Evolutionary conservation across 352 stramenopile species (phyloP).

Genomic region (Phytophthora europaea): DNA sequence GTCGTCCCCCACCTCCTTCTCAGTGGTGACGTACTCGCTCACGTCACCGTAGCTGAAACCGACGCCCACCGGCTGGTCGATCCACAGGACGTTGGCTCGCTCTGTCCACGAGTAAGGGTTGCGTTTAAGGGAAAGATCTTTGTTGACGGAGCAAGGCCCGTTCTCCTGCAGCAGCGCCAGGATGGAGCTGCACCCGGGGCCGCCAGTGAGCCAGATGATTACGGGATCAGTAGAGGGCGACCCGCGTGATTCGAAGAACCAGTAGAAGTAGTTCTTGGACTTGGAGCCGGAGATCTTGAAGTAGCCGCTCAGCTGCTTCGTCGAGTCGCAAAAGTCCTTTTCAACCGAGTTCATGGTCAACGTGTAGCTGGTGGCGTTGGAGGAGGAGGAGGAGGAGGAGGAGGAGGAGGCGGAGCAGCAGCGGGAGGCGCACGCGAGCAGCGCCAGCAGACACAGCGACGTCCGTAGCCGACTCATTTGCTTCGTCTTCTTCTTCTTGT

Average conservation of each 20-base stretch:
- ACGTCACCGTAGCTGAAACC: conserved; percentile 95
- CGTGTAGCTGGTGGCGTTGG: conserved; percentile 48
- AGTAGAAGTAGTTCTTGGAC: conserved; percentile 97
- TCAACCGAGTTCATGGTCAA: conserved; percentile 69
- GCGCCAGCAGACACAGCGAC: neutral
- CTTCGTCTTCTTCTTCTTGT: neutral
- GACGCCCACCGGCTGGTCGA: conserved; percentile 96
- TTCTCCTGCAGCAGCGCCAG: conserved; percentile 97
- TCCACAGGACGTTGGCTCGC: conserved; percentile 96
- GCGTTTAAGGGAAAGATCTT: conserved; percentile 87
- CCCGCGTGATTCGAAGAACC: conserved; percentile 95
- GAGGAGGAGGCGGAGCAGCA: conserved; percentile 12
- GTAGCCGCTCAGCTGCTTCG: conserved; percentile 86
- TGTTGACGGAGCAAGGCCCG: conserved; percentile 95
- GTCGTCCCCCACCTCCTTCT: conserved; percentile 95
- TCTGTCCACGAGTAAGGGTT: conserved; percentile 96
- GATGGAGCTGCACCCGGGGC: conserved; percentile 95
- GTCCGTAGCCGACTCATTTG: neutral
- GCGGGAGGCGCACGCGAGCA: conserved; percentile 19
- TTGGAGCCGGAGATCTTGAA: conserved; percentile 85
- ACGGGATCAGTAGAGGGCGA: conserved; percentile 91
- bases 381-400: conserved; percentile 5
- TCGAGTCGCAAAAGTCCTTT: conserved; percentile 76
- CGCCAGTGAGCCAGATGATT: conserved; percentile 98
- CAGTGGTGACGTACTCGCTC: conserved; percentile 90